Percentiles rank a stretch among this genome's conserved stretches.
phyloP scores from a whole-genome alignment of 2,329 filamentous ascomycete species.

The Elsinoe necatrix region DNA sequence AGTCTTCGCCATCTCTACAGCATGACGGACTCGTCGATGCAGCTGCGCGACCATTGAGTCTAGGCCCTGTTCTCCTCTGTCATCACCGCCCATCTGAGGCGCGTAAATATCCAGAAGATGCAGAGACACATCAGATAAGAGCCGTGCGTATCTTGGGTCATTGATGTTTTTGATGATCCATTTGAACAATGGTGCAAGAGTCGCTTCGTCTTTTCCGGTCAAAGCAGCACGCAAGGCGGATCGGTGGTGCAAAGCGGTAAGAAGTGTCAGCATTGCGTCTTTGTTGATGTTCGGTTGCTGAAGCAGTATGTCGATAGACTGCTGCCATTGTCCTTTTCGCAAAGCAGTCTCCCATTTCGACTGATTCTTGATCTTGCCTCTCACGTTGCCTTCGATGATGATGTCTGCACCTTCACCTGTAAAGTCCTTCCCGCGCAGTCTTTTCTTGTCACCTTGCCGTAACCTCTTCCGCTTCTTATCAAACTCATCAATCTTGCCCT shows the following conservation, averaged over 20 bases:
- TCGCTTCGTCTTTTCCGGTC: constrained; percentile 68
- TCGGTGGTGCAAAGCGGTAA: constrained; percentile 79
- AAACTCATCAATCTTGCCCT: constrained; percentile 66
- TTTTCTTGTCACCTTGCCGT: constrained; percentile 52
- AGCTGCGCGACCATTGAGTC: constrained; percentile 61
- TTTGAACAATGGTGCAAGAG: constrained; percentile 70
- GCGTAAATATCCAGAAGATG: constrained; percentile 81
- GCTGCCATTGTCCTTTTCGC: constrained; percentile 65
- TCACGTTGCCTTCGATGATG: constrained; percentile 69
- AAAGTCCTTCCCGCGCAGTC: constrained; percentile 63
- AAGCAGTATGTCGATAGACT: constrained; percentile 73
- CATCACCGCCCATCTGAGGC: constrained; percentile 54
- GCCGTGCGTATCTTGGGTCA: constrained; percentile 69
- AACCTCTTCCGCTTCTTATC: constrained; percentile 57
- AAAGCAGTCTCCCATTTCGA: constrained; percentile 73
- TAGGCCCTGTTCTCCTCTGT: constrained; percentile 57
- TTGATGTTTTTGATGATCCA: constrained; percentile 77
- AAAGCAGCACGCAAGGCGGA: constrained; percentile 76
- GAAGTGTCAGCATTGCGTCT: constrained; percentile 57
- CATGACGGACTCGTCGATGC: constrained; percentile 60
- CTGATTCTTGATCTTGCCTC: constrained; percentile 55
- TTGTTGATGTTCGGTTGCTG: constrained; percentile 25
- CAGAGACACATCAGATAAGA: constrained; percentile 77
- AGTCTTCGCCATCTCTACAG: constrained; percentile 75
- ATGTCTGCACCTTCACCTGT: constrained; percentile 80